phyloP scores from a whole-genome alignment of 2,329 filamentous ascomycete species.

The Fonsecaea multimorphosa region DNA sequence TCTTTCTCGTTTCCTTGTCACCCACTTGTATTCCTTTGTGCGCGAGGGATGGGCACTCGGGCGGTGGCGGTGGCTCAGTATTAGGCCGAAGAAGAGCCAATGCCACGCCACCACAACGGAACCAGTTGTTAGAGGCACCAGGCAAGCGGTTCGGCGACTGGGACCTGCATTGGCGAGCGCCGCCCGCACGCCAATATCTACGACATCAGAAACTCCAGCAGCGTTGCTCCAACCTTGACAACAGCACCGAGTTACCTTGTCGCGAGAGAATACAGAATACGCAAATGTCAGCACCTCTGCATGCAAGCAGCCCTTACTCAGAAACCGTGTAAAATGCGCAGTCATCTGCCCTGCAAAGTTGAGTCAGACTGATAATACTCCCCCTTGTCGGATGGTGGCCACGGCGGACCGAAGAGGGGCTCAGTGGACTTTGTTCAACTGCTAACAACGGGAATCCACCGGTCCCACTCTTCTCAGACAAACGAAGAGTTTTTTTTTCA shows the following conservation, averaged over 20 bases:
- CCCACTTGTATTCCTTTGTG: too few species aligned
- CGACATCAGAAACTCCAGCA: not conserved
- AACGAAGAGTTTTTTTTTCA: conserved; percentile 2
- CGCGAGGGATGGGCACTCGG: not conserved
- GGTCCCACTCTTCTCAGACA: not conserved
- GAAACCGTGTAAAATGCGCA: not conserved
- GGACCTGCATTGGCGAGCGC: conserved; percentile 22
- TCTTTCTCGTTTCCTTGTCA: too few species aligned
- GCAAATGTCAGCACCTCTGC: not conserved
- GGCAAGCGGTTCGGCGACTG: conserved; percentile 1
- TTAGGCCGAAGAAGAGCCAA: not conserved
- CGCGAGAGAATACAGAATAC: not conserved
- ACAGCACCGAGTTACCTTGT: not conserved
- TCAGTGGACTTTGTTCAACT: conserved; percentile 2
- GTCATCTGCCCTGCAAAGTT: not conserved
- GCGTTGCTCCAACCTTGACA: not conserved
- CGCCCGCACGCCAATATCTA: conserved; percentile 8
- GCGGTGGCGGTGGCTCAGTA: not conserved
- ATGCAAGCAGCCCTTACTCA: not conserved
- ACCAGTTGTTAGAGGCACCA: not conserved
- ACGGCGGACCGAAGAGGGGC: not conserved
- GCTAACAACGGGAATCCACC: conserved; percentile 3
- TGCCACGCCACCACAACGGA: not conserved
- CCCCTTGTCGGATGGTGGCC: not conserved
- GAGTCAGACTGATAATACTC: conserved; percentile 9